Evolutionary conservation across 106 monocot genomes (phyloP), one percentile per base, ranked within the genome.

Genomic region (Triglochin maritima): DNA sequence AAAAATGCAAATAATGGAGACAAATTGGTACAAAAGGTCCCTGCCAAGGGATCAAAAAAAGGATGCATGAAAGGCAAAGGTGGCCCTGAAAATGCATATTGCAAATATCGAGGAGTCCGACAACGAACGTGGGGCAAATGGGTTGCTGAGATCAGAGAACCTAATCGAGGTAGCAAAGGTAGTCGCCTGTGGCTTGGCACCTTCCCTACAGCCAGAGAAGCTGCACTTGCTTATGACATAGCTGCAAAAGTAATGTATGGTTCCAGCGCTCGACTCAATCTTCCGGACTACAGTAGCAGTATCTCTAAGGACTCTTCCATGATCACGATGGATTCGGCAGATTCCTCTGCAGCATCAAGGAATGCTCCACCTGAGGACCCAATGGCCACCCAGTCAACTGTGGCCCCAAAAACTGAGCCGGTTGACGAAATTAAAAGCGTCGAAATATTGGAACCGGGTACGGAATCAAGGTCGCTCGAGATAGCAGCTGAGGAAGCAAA

Each of bases 121-220:
- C 94, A 94, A 52, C 81, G 94, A 0, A 83, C 85, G 2, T 94
- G 89, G 89, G 94, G 94, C 4, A 94, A 89, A 14, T 94, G 94
- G 94, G 94, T 94, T 17, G 79, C 89, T 4, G 94, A 94, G 60
- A 94, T 94, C 57, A 71, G 94, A 51, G 87, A 89, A 57, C 94
- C 94, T 2, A 81, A 85, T 17, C 71, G 83, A 6, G 81, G 82
- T 2, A 81, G 83, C n/a, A 68, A 81, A 6, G 81, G 82, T 3
- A 84, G 62, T 7, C 80, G 94, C 2, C 81, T 89, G 2, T 94
- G 94, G 94, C 77, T 94, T 1, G 94, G 94, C 0, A 89, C 89
- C 4, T 94, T 83, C 57, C 72, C 82, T 4, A 90, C 89, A 2
- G 82, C 84, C 2, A 1, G 75, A 7, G 77, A 79, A 54, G 94